phyloP scores from a whole-genome alignment of 192 early-diverging fungal genomes.

The Coemansia furcata region DNA sequence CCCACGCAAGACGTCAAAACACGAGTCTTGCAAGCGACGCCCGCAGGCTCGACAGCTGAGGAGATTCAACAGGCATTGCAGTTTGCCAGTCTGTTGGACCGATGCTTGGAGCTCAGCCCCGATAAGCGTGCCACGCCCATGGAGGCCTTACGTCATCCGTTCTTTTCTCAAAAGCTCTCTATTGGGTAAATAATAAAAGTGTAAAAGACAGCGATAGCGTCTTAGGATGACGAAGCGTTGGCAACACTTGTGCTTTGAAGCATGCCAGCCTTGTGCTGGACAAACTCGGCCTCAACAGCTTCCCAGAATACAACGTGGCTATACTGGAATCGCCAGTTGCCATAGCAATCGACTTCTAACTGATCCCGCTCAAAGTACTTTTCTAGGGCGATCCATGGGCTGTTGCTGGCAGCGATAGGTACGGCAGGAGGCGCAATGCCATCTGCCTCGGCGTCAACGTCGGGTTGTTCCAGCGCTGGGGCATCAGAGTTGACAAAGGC shows the following conservation, averaged over 20 bases:
- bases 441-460: neutral
- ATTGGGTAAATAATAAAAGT: neutral
- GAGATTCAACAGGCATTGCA: slow-evolving; percentile 54
- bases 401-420: slow-evolving; percentile 8
- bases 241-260: slow-evolving; percentile 2
- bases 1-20: slow-evolving; percentile 70
- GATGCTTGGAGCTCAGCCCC: slow-evolving; percentile 76
- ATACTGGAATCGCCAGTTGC: slow-evolving; percentile 67
- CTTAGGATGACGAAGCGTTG: neutral
- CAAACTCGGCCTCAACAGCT: slow-evolving; percentile 43
- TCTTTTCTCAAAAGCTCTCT: slow-evolving; percentile 53
- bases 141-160: slow-evolving; percentile 88
- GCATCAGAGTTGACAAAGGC: slow-evolving; percentile 74
- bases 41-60: slow-evolving; percentile 27
- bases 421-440: neutral
- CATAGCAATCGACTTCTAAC: slow-evolving; percentile 73
- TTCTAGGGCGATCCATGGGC: slow-evolving; percentile 45
- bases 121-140: slow-evolving; percentile 83
- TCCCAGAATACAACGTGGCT: slow-evolving; percentile 71
- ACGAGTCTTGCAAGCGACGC: slow-evolving; percentile 61
- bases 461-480: slow-evolving; percentile 1
- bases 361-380: slow-evolving; percentile 34
- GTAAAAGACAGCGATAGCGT: neutral
- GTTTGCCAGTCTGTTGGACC: slow-evolving; percentile 87
- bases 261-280: slow-evolving; percentile 26